Evolutionary conservation across 345 rosid genomes (phyloP).

Genomic region (Bretschneidera sinensis): DNA sequence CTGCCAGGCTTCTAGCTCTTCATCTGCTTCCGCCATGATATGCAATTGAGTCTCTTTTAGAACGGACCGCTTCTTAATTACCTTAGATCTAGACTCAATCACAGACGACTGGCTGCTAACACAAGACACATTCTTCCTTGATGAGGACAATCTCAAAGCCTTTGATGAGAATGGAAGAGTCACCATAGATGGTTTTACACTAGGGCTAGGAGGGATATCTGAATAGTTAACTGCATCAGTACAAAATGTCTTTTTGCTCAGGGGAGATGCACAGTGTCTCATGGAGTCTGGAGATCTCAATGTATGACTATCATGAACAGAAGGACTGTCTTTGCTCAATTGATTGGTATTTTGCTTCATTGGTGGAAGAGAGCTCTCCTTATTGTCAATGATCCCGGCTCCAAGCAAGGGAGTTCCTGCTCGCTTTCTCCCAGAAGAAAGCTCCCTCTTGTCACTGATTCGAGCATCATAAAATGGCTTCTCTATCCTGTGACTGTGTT

Average conservation of each 20-base stretch:
- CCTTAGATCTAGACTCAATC: slow-evolving; percentile 24
- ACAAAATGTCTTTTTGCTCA: slow-evolving; percentile 30
- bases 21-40: slow-evolving; percentile 30
- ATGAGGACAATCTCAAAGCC: slow-evolving; percentile 26
- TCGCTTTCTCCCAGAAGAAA: slow-evolving; percentile 38
- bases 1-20: slow-evolving; percentile 31
- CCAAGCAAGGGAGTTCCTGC: slow-evolving; percentile 26
- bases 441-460: slow-evolving; percentile 25
- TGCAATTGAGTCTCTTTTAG: slow-evolving; percentile 29
- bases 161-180: slow-evolving; percentile 24
- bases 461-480: slow-evolving; percentile 23
- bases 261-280: slow-evolving; percentile 27
- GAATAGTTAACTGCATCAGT: slow-evolving; percentile 18
- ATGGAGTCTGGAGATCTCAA: slow-evolving; percentile 25
- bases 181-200: slow-evolving; percentile 15
- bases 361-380: slow-evolving; percentile 19
- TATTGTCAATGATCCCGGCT: slow-evolving; percentile 19
- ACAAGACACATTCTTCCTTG: slow-evolving; percentile 32
- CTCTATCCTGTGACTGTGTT: slow-evolving; percentile 28
- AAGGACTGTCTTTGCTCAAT: slow-evolving; percentile 22
- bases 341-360: slow-evolving; percentile 23
- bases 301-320: slow-evolving; percentile 19
- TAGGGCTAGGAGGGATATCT: slow-evolving; percentile 19
- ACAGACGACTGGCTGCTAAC: slow-evolving; percentile 27
- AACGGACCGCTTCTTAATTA: slow-evolving; percentile 24